Conservation (phyloP, 768 basidiomycete genomes). For the Leucocoprinus leucothites region DNA sequence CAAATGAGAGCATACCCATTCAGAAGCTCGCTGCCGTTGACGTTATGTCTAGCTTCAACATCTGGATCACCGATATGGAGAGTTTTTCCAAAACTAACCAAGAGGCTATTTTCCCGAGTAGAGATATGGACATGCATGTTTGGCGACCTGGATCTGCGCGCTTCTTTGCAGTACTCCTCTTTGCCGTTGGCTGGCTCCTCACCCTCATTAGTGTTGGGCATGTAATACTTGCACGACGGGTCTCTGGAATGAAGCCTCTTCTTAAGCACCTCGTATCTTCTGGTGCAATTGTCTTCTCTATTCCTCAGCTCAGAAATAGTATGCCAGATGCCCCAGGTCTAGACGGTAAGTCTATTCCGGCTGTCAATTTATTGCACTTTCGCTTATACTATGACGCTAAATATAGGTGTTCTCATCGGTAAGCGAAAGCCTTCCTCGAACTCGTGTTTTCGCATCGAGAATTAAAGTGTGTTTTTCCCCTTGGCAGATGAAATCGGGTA, state of each 20-base stretch:
- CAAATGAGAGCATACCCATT: constrained; percentile 38
- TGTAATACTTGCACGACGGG: constrained; percentile 38
- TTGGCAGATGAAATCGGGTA: constrained; percentile 49
- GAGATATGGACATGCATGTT: constrained; percentile 45
- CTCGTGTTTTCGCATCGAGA: not conserved
- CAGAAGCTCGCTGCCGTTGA: constrained; percentile 39
- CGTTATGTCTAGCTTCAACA: constrained; percentile 44
- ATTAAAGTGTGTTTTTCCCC: not conserved
- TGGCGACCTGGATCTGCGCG: constrained; percentile 42
- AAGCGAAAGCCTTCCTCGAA: constrained; percentile 12
- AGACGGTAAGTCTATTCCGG: constrained; percentile 29
- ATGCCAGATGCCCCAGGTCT: constrained; percentile 59
- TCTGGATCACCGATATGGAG: constrained; percentile 35
- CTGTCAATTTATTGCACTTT: constrained; percentile 1
- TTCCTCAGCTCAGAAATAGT: constrained; percentile 48
- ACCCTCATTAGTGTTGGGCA: constrained; percentile 49
- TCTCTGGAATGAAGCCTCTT: constrained; percentile 26
- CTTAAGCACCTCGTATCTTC: constrained; percentile 36
- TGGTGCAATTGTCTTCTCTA: constrained; percentile 39
- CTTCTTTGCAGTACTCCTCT: constrained; percentile 42
- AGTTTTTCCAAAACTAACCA: constrained; percentile 20
- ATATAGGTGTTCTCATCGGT: constrained; percentile 47
- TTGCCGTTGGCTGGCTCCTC: constrained; percentile 49
- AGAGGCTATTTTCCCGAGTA: constrained; percentile 23
- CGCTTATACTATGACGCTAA: not conserved